Conservation (phyloP, 2,329 filamentous ascomycete genomes). For the Aspergillus clavatus region DNA sequence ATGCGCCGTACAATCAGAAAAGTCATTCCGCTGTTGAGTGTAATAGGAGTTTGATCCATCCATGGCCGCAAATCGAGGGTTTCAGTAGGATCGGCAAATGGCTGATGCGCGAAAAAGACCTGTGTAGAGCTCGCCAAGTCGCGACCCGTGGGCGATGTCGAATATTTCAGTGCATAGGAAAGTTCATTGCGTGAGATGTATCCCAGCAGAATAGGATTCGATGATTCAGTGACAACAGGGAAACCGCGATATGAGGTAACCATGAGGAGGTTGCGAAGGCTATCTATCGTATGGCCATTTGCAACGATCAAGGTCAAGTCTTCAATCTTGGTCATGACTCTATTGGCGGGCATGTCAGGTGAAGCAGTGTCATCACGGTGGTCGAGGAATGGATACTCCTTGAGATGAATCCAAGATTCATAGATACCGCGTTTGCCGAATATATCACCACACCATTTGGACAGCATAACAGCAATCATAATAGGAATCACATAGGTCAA, state of each 20-base stretch:
- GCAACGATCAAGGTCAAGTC: conserved; percentile 85
- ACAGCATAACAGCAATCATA: conserved; percentile 98
- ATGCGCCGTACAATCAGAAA: conserved; percentile 85
- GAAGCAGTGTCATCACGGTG: conserved; percentile 74
- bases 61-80: conserved; percentile 87
- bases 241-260: conserved; percentile 82
- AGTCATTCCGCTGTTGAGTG: conserved; percentile 68
- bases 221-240: conserved; percentile 75
- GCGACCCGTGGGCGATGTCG: conserved; percentile 41
- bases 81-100: conserved; percentile 68
- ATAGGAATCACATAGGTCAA: conserved; percentile 95
- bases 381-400: conserved; percentile 92
- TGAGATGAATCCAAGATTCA: conserved; percentile 95
- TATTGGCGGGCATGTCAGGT: conserved; percentile 77
- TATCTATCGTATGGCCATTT: conserved; percentile 78
- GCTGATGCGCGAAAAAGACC: conserved; percentile 78
- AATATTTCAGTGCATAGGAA: conserved; percentile 68
- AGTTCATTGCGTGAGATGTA: conserved; percentile 94
- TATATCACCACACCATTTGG: conserved; percentile 96
- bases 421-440: conserved; percentile 93
- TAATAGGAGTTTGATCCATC: conserved; percentile 99
- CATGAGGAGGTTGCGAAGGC: conserved; percentile 65
- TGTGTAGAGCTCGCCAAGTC: conserved; percentile 66
- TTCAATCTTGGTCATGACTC: conserved; percentile 89
- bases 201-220: conserved; percentile 74